Conservation (phyloP, 139 green algal genomes). For the Pseudopediastrum boryanum region DNA sequence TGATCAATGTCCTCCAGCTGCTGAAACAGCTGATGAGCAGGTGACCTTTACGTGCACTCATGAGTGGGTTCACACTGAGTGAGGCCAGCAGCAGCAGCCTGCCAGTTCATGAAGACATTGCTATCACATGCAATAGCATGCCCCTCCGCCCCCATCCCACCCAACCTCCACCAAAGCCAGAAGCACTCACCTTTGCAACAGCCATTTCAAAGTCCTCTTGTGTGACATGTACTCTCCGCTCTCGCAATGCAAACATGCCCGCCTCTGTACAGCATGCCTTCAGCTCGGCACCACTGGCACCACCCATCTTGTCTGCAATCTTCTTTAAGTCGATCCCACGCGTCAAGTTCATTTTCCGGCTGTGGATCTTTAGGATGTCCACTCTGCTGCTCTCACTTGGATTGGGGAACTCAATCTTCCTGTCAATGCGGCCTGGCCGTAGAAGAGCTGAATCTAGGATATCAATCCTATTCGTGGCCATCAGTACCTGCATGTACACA, state of each 20-base stretch:
- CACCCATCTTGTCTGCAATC: slow-evolving; percentile 92
- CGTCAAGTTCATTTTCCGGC: slow-evolving; percentile 86
- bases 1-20: too few species aligned
- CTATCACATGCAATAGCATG: too few species aligned
- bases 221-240: slow-evolving; percentile 97
- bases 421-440: slow-evolving; percentile 97
- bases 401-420: slow-evolving; percentile 99
- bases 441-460: slow-evolving; percentile 98
- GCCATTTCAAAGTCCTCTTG: slow-evolving; percentile 99
- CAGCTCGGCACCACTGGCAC: slow-evolving; percentile 91
- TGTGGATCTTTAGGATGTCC: slow-evolving; percentile 97
- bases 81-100: too few species aligned
- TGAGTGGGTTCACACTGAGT: too few species aligned
- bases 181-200: slow-evolving; percentile 86
- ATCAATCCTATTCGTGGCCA: slow-evolving; percentile 99
- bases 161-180: too few species aligned
- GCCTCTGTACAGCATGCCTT: slow-evolving; percentile 98
- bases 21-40: too few species aligned
- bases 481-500: slow-evolving; percentile 81
- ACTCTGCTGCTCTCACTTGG: slow-evolving; percentile 88
- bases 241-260: slow-evolving; percentile 97
- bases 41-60: too few species aligned
- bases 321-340: slow-evolving; percentile 95
- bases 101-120: too few species aligned
- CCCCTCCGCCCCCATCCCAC: too few species aligned